These are phyloP conservation scores for Arthrobotrys megalospora DNA, from an alignment of 2,329 filamentous ascomycete genomes.

Conservation along the genomic window DNA sequence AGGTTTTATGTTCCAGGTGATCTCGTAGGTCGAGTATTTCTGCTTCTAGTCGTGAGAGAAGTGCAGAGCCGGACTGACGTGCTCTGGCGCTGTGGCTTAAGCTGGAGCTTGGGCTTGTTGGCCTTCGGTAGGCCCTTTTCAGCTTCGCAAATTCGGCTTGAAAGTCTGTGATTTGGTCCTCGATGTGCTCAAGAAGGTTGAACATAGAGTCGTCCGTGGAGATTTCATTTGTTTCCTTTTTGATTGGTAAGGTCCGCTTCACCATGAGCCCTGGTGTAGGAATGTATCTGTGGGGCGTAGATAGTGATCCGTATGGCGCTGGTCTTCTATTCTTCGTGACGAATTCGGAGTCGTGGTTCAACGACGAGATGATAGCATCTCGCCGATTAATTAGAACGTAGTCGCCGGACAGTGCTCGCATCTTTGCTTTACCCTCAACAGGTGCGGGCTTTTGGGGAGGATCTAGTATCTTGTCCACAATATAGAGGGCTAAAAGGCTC, in stretches of 20 bases:
- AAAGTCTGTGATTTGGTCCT: slow-evolving; percentile 6
- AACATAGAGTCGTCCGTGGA: neutral
- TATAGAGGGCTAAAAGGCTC: neutral
- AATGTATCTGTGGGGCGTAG: neutral
- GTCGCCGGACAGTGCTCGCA: neutral
- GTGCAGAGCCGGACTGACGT: neutral
- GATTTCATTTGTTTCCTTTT: neutral
- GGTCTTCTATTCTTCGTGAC: neutral
- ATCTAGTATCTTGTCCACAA: neutral
- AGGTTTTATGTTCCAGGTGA: neutral
- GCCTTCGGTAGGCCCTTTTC: neutral
- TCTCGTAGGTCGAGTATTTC: slow-evolving; percentile 3
- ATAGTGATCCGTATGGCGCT: neutral
- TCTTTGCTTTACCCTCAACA: neutral
- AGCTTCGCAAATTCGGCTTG: slow-evolving; percentile 2
- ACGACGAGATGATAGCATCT: neutral
- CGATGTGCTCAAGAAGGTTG: slow-evolving; percentile 4
- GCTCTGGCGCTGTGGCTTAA: neutral
- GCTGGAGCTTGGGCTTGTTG: too few species aligned
- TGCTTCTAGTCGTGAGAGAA: neutral
- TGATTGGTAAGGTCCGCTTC: neutral
- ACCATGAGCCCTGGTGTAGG: neutral
- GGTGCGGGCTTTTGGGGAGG: neutral
- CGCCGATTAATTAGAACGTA: neutral
- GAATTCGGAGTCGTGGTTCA: neutral